A percentile compares a stretch with the other conserved stretches of the same genome.
Evolutionary conservation across 2,329 filamentous ascomycete genomes (phyloP).

Genomic region (Xylariaceae sp.): DNA sequence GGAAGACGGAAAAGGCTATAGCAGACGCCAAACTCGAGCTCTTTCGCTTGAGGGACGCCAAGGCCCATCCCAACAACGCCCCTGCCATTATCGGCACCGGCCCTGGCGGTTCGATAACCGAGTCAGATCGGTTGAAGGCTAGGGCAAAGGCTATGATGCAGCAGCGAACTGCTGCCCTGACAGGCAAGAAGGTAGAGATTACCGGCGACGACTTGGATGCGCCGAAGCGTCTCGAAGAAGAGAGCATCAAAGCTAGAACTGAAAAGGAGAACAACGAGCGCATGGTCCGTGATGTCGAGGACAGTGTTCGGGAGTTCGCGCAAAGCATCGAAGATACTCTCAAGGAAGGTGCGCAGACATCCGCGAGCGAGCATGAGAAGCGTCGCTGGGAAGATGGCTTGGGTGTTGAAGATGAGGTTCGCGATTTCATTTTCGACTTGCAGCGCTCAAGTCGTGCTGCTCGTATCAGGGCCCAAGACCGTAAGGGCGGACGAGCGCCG

Average conservation of each 20-base stretch:
- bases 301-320: conserved; percentile 86
- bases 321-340: conserved; percentile 79
- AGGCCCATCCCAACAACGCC: conserved; percentile 78
- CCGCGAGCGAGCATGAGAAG: conserved; percentile 79
- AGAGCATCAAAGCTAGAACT: conserved; percentile 71
- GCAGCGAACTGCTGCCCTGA: conserved; percentile 86
- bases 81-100: conserved; percentile 84
- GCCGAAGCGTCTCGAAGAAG: conserved; percentile 81
- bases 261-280: conserved; percentile 93
- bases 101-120: conserved; percentile 82
- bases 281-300: conserved; percentile 95
- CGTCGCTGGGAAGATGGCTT: conserved; percentile 94
- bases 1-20: conserved; percentile 85
- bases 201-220: conserved; percentile 70
- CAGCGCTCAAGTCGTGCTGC: conserved; percentile 79
- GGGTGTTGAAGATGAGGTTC: conserved; percentile 92
- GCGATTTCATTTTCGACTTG: conserved; percentile 96
- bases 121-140: conserved; percentile 90
- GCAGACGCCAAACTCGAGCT: conserved; percentile 86
- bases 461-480: conserved; percentile 58
- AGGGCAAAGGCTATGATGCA: conserved; percentile 98
- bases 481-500: conserved; percentile 38
- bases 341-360: conserved; percentile 71
- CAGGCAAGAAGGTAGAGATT: conserved; percentile 70
- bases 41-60: conserved; percentile 89